Base-by-base conservation (phyloP, 2,329 filamentous ascomycete genomes). In the Leptographium lundbergii region DNA sequence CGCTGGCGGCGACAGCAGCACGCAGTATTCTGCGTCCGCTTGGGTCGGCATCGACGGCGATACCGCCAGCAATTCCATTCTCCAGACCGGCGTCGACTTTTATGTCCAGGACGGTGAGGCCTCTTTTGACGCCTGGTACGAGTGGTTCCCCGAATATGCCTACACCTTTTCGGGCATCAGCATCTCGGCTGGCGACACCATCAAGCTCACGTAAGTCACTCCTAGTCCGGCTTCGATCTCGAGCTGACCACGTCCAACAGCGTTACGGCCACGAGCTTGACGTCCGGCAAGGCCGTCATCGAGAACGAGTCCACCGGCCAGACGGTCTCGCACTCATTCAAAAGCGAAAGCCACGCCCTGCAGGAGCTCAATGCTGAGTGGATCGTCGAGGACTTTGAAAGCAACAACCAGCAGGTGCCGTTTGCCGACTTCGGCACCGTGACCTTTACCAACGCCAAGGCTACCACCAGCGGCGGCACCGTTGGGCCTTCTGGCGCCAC, bases 281-380 rank as follows among this genome's bases (percentile, higher is more conserved):
- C 58, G 3, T 54, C 52, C 13, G 67, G 56, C 51, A 61, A 59
- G 17, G 57, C 67, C 11, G 39, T 60, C 17, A 54, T 68, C n/a
- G 59, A 62, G 27, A 62, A 62, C 51, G 32, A 56, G 7, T 53
- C 54, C 11, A 81, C 73, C 6, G 79, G 79, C 29, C 66, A 76
- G 65, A 74, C 67, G 6, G 79, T 78, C 29, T 75, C 73, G 24
- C 76, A 84, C 69, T 73, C 70, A 4, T 79, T 80, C 65, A 25
- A 22, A 17, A 29, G 56, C 61, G 19, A 61, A 50, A 27, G 14
- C 34, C 24, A 34, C 27, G 9, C 24, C 27, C 64, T 69, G 25
- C 66, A 65, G 47, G 64, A 65, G 29, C 22, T 56, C 53, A 66
- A 67, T 55, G 65, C 65, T 47, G 66, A 67, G 55, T 69, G 67